phyloP scores from a whole-genome alignment of 768 basidiomycete genomes.

The Leccinum arenicola region DNA sequence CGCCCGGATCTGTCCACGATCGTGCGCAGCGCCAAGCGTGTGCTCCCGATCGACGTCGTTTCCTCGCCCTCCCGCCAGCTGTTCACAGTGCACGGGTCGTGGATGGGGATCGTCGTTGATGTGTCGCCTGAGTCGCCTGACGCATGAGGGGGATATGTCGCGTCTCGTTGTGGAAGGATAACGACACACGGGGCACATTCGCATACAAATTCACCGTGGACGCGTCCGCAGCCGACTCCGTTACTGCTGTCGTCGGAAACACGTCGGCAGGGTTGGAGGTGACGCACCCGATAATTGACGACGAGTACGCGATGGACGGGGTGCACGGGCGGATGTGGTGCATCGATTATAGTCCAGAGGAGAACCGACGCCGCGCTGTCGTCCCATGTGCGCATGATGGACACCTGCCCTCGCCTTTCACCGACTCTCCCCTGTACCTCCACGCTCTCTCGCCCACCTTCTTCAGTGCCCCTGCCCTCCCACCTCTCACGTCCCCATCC shows the following conservation, averaged over 20 bases:
- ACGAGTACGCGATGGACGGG: constrained; percentile 10
- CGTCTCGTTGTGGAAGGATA: not conserved
- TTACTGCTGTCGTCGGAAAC: constrained; percentile 9
- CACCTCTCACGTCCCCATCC: too few species aligned
- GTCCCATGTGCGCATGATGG: too few species aligned
- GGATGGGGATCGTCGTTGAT: constrained; percentile 12
- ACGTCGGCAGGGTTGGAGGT: constrained; percentile 3
- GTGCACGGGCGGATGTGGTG: constrained; percentile 11
- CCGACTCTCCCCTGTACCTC: too few species aligned
- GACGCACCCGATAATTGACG: not conserved
- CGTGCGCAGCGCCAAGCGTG: not conserved
- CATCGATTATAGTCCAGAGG: too few species aligned
- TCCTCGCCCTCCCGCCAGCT: constrained; percentile 7
- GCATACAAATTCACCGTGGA: constrained; percentile 17
- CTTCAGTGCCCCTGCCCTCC: too few species aligned
- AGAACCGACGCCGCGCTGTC: too few species aligned
- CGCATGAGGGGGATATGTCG: constrained; percentile 8
- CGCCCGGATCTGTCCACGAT: not conserved
- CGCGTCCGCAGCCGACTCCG: constrained; percentile 6
- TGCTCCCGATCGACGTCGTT: constrained; percentile 9
- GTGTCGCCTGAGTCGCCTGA: constrained; percentile 8
- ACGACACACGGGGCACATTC: not conserved
- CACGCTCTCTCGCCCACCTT: too few species aligned
- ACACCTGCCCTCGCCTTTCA: too few species aligned
- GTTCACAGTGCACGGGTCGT: constrained; percentile 5